These are phyloP conservation scores for Aureobasidium zeae DNA, from an alignment of 2,329 filamentous ascomycete genomes.

Conservation along the genomic window DNA sequence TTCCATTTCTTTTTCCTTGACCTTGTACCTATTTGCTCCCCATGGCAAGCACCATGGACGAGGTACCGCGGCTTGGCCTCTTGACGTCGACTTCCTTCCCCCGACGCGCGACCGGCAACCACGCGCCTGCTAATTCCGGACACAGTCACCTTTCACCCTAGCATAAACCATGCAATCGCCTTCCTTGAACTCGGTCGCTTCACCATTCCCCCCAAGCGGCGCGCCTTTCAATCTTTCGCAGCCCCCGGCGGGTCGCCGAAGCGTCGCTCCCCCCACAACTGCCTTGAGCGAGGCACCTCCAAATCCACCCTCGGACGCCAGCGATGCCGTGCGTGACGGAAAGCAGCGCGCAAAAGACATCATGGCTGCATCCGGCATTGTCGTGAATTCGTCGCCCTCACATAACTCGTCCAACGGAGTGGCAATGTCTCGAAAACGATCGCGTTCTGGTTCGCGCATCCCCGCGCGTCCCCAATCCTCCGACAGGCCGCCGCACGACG, in stretches of 20 bases:
- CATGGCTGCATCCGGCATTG: conserved; percentile 44
- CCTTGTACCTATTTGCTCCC: too few species aligned
- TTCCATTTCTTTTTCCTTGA: neutral
- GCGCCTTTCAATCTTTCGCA: conserved; percentile 18
- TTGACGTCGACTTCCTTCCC: neutral
- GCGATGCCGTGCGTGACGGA: conserved; percentile 45
- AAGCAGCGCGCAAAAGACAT: conserved; percentile 53
- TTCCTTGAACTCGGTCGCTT: conserved; percentile 4
- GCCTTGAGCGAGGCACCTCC: conserved; percentile 12
- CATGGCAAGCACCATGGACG: too few species aligned
- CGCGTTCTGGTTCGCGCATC: conserved; percentile 49
- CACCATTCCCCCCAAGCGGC: conserved; percentile 13
- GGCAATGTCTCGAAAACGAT: conserved; percentile 45
- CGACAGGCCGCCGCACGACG: conserved; percentile 21
- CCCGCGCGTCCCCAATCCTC: conserved; percentile 28
- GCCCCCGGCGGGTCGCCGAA: conserved; percentile 16
- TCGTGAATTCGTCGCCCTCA: conserved; percentile 23
- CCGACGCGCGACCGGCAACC: conserved; percentile 12
- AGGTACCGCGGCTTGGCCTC: too few species aligned
- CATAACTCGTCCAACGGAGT: conserved; percentile 26
- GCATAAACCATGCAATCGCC: conserved; percentile 15
- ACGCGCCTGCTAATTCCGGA: conserved; percentile 7
- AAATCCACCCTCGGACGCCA: conserved; percentile 20
- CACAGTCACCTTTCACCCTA: conserved; percentile 3
- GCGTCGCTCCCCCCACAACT: conserved; percentile 7